These are phyloP conservation scores for Leishmania braziliensis DNA, from an alignment of 208 protist genomes.

Conservation along the genomic window DNA sequence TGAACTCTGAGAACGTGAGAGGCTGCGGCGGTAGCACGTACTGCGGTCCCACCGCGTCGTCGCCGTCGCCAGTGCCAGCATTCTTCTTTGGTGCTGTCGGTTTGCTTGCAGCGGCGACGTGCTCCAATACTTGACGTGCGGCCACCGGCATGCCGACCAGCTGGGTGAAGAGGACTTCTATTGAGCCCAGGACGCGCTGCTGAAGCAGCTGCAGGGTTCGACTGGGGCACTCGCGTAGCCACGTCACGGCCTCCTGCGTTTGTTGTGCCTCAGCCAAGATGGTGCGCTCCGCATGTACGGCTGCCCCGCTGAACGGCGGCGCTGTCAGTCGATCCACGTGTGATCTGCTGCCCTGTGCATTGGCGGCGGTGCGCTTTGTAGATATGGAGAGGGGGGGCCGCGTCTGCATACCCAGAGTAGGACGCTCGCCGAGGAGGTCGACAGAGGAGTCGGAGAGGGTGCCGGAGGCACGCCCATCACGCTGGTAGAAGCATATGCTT, in stretches of 20 bases:
- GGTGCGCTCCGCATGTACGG: conserved; percentile 25
- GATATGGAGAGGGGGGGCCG: conserved; percentile 1
- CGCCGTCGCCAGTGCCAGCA: not conserved
- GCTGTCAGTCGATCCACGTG: conserved; percentile 20
- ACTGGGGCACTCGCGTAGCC: conserved; percentile 44
- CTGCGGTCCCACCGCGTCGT: conserved; percentile 5
- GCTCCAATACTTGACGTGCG: conserved; percentile 16
- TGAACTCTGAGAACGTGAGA: conserved; percentile 32
- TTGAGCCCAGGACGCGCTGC: conserved; percentile 45
- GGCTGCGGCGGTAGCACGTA: conserved; percentile 27
- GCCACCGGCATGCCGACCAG: conserved; percentile 38
- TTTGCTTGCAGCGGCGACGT: conserved; percentile 1
- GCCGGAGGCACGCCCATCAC: not conserved
- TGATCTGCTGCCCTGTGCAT: not conserved
- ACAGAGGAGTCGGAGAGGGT: conserved; percentile 26
- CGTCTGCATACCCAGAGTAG: not conserved
- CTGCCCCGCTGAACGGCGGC: conserved; percentile 16
- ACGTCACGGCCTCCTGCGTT: conserved; percentile 43
- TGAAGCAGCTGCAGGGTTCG: conserved; percentile 46
- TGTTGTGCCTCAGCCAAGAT: conserved; percentile 30
- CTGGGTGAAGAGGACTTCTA: conserved; percentile 28
- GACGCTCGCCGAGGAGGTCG: not conserved
- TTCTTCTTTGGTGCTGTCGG: not conserved
- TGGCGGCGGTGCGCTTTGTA: not conserved
- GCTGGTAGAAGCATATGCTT: not conserved